A percentile compares a stretch with the other conserved stretches of the same genome.
Conservation (phyloP, 2,329 filamentous ascomycete species). For the Beauveria varroae region DNA sequence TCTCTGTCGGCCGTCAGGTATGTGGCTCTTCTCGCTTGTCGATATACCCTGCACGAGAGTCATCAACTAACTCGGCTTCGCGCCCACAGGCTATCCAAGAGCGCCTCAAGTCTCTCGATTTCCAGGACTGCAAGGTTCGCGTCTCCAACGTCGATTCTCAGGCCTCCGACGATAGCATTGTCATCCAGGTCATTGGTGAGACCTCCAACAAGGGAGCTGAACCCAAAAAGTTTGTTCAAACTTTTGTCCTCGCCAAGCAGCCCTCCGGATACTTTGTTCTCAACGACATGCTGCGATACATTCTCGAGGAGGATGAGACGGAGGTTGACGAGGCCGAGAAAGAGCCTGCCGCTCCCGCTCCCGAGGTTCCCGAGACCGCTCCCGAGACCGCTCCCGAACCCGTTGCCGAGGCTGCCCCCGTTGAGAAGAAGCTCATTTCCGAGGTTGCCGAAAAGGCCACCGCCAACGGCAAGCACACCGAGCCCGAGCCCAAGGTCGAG, state of each 20-base stretch:
- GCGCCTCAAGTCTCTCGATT: slow-evolving; percentile 85
- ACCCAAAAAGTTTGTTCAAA: slow-evolving; percentile 95
- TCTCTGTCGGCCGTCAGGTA: slow-evolving; percentile 82
- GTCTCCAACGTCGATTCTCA: slow-evolving; percentile 97
- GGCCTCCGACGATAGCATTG: slow-evolving; percentile 83
- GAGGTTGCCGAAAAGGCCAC: slow-evolving; percentile 23
- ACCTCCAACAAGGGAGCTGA: slow-evolving; percentile 89
- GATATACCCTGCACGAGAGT: not conserved
- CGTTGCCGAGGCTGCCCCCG: slow-evolving; percentile 18
- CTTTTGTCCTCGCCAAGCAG: slow-evolving; percentile 93
- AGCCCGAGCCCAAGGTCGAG: slow-evolving; percentile 17
- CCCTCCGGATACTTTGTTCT: slow-evolving; percentile 96
- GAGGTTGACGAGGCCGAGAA: slow-evolving; percentile 38
- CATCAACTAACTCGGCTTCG: not conserved
- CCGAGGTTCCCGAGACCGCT: slow-evolving; percentile 21
- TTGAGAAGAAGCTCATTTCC: slow-evolving; percentile 13
- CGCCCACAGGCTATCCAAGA: slow-evolving; percentile 75
- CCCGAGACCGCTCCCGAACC: slow-evolving; percentile 18
- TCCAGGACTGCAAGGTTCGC: slow-evolving; percentile 97
- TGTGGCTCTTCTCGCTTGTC: slow-evolving; percentile 1
- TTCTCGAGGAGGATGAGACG: slow-evolving; percentile 76
- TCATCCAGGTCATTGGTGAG: slow-evolving; percentile 97
- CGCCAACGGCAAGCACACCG: slow-evolving; percentile 9
- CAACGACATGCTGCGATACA: slow-evolving; percentile 95
- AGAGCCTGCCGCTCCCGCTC: slow-evolving; percentile 28